These are phyloP conservation scores for Pseudocercospora crystallina DNA, from an alignment of 2,329 filamentous ascomycete genomes.

Conservation along the genomic window DNA sequence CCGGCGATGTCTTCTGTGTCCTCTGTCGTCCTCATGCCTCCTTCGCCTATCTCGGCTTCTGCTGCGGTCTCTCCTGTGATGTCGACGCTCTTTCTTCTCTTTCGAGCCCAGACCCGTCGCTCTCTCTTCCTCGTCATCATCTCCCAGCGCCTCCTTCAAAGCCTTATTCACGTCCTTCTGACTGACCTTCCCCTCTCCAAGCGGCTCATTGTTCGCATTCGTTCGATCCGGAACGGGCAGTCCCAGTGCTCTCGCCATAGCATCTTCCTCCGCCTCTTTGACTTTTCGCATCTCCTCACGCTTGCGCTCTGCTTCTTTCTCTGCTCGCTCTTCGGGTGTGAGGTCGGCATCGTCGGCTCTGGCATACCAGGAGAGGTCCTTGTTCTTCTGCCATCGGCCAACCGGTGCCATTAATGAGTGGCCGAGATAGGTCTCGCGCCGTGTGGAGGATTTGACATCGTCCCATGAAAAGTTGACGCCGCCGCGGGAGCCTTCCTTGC, in stretches of 20 bases:
- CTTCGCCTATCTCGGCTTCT: slow-evolving; percentile 24
- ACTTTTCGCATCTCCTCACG: slow-evolving; percentile 71
- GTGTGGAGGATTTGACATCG: slow-evolving; percentile 80
- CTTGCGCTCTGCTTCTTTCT: slow-evolving; percentile 69
- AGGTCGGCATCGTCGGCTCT: slow-evolving; percentile 55
- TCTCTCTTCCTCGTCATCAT: slow-evolving; percentile 38
- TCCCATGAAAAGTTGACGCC: slow-evolving; percentile 97
- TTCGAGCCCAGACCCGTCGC: slow-evolving; percentile 19
- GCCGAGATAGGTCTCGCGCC: slow-evolving; percentile 88
- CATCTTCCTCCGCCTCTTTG: slow-evolving; percentile 92
- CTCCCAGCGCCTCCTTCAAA: slow-evolving; percentile 48
- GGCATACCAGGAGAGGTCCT: slow-evolving; percentile 66
- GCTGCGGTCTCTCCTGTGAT: slow-evolving; percentile 27
- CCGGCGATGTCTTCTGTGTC: slow-evolving; percentile 23
- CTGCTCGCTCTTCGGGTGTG: slow-evolving; percentile 52
- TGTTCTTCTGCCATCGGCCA: slow-evolving; percentile 84
- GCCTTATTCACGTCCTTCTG: slow-evolving; percentile 58
- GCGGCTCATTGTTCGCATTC: slow-evolving; percentile 63
- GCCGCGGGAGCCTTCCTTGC: slow-evolving; percentile 85
- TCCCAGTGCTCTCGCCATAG: slow-evolving; percentile 78
- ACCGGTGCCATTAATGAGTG: slow-evolving; percentile 89
- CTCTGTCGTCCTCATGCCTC: slow-evolving; percentile 22
- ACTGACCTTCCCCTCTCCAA: slow-evolving; percentile 53
- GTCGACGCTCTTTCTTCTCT: slow-evolving; percentile 19
- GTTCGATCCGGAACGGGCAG: slow-evolving; percentile 67